A percentile compares a stretch with the other conserved stretches of the same genome.
Evolutionary conservation across 495 filamentous ascomycete species (phyloP).

Genomic region (Hypoxylon subgilvum): DNA sequence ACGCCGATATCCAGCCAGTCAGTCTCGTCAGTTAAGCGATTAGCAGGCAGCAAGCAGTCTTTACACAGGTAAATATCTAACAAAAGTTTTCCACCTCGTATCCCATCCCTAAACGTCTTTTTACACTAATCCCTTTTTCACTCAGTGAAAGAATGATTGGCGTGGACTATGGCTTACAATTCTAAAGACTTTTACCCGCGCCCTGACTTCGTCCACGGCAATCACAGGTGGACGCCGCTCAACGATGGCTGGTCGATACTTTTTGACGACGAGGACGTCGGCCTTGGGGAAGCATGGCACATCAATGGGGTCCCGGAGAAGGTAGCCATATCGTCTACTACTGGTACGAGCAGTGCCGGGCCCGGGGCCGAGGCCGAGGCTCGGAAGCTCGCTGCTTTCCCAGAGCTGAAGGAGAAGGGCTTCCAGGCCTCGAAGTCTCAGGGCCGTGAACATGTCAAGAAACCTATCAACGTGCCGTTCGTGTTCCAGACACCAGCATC

Average conservation of each 20-base stretch:
- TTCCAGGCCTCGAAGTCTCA: slow-evolving; percentile 36
- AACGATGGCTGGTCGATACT: slow-evolving; percentile 63
- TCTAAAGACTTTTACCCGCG: slow-evolving; percentile 47
- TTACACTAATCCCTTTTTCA: no score
- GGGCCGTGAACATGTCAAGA: slow-evolving; percentile 41
- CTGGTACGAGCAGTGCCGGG: background rate
- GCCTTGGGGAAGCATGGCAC: slow-evolving; percentile 50
- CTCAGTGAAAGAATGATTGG: no score
- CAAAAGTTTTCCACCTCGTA: no score
- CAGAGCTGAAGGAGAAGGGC: slow-evolving; percentile 41
- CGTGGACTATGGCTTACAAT: slow-evolving; percentile 36
- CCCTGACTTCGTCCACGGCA: slow-evolving; percentile 60
- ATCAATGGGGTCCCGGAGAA: slow-evolving; percentile 40
- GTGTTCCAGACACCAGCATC: slow-evolving; percentile 64
- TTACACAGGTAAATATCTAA: no score
- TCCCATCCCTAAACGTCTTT: no score
- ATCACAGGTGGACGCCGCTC: slow-evolving; percentile 59
- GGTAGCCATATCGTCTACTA: slow-evolving; percentile 18
- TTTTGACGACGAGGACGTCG: slow-evolving; percentile 63
- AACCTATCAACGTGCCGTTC: slow-evolving; percentile 61
- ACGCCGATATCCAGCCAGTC: slow-evolving; percentile 36
- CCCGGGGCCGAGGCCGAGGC: slow-evolving; percentile 28
- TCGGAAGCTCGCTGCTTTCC: slow-evolving; percentile 40
- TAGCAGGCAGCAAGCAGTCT: no score
- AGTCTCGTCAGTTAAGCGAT: background rate